Evolutionary conservation across 2,329 filamentous ascomycete species (phyloP), one percentile per base, ranked within the genome.

Genomic region (Alternaria conjuncta): DNA sequence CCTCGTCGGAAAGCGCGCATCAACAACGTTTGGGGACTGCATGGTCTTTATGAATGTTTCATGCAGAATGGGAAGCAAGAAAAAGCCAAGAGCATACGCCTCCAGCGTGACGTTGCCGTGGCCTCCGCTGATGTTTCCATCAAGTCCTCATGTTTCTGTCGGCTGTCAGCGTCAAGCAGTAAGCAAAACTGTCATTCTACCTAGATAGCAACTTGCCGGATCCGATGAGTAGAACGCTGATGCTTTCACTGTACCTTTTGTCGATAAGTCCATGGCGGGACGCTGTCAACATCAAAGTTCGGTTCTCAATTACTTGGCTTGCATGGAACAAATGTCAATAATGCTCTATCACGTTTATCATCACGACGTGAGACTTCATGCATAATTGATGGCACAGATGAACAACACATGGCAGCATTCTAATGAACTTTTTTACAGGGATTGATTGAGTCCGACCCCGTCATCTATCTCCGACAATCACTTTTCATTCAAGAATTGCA

Each of bases 1-100:
- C 51, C 59, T n/a, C 44, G 54, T 6, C 30, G 44, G n/a, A 51
- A 45, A 45, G 51, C 44, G 43, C 59, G 54, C 15, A 28, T 57
- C 15, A 61, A 61, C 15, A 61, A 61, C 21, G 28, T 61, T 1
- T 61, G 45, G 53, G 53, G 43, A 21, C 44, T 61, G 6, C 59
- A 61, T 26, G 45, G 59, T 21, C 26, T 57, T 11, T n/a, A 57
- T 13, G 54, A 61, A 28, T 61, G 53, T 15, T 32, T 61, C 3
- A 8, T 61, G 11, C 21, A 5, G 5, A 61, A 57, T 23, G 32
- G 36, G 2, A 57, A 61, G 18, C 20, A 20, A 1, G 30, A 55
- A 13, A 28, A 21, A 8, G 47, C 47, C 9, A 51, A 15, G 18
- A 51, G 23, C 18, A 30, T 51, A 18, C 47, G 47, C 26, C n/a